Percentiles rank a stretch among this genome's conserved stretches.
These are phyloP conservation scores for Casaregolazyma suthepensis DNA, from an alignment of 1,139 yeast species.

Conservation along the genomic window DNA sequence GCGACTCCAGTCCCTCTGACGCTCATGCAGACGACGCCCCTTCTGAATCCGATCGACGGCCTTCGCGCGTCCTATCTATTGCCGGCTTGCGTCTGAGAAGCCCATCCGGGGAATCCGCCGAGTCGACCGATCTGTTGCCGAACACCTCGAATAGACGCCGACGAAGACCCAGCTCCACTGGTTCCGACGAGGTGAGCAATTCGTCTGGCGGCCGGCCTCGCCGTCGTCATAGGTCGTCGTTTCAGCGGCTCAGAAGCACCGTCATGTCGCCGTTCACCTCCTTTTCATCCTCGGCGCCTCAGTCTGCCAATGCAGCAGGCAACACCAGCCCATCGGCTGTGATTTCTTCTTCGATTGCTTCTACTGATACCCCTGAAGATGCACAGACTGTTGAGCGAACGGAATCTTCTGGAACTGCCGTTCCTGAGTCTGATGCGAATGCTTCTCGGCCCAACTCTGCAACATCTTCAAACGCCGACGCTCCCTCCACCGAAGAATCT, in stretches of 20 bases:
- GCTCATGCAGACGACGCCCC: neutral
- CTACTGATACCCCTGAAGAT: neutral
- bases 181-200: constrained; percentile 4
- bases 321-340: neutral
- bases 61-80: neutral
- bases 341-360: neutral
- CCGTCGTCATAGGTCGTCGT: constrained; percentile 10
- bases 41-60: neutral
- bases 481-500: neutral
- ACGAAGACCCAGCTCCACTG: constrained; percentile 6
- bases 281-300: constrained; percentile 3
- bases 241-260: constrained; percentile 6
- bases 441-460: neutral
- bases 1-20: neutral
- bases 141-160: constrained; percentile 3
- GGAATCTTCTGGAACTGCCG: neutral
- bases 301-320: neutral
- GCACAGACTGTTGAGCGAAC: neutral
- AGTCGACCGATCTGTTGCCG: neutral
- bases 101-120: neutral
- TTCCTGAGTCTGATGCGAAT: neutral
- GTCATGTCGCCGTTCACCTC: constrained; percentile 8
- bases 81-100: neutral
- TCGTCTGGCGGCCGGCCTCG: constrained; percentile 1
- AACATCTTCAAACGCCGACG: neutral